Conservation (phyloP, 768 basidiomycete species). For the Agaricus blazei region DNA sequence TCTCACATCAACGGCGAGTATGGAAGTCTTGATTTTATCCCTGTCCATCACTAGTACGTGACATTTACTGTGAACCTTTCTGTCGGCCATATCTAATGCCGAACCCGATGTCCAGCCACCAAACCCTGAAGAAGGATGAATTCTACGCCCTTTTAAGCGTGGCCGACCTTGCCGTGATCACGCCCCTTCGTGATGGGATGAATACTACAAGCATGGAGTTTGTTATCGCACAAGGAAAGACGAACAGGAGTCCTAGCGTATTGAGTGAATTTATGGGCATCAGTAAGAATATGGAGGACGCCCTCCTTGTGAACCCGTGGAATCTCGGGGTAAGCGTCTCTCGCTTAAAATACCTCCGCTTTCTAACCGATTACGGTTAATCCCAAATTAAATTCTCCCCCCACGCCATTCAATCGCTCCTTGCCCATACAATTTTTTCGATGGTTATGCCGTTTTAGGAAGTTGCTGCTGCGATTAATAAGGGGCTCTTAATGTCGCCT, state of each 20-base stretch:
- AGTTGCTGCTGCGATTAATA: constrained; percentile 86
- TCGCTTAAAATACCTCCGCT: constrained; percentile 8
- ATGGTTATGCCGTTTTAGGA: constrained; percentile 37
- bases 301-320: constrained; percentile 94
- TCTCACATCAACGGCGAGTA: constrained; percentile 95
- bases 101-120: constrained; percentile 59
- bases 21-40: constrained; percentile 91
- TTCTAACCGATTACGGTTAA: too few relatives aligned
- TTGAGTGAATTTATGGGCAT: constrained; percentile 99
- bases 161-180: constrained; percentile 93
- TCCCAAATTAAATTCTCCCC: too few relatives aligned
- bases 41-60: constrained; percentile 95
- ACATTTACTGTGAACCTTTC: not conserved
- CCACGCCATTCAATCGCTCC: too few relatives aligned
- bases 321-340: constrained; percentile 68
- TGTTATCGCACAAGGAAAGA: constrained; percentile 86
- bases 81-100: not conserved
- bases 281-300: constrained; percentile 84
- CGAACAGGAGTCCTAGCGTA: constrained; percentile 81
- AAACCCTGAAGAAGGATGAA: constrained; percentile 95
- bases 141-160: constrained; percentile 93
- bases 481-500: constrained; percentile 77
- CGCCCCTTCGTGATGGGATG: constrained; percentile 96
- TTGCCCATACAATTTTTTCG: too few relatives aligned
- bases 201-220: constrained; percentile 99